Base-by-base conservation (phyloP, 1,139 yeast species). In the Tardiomyces blankii region DNA sequence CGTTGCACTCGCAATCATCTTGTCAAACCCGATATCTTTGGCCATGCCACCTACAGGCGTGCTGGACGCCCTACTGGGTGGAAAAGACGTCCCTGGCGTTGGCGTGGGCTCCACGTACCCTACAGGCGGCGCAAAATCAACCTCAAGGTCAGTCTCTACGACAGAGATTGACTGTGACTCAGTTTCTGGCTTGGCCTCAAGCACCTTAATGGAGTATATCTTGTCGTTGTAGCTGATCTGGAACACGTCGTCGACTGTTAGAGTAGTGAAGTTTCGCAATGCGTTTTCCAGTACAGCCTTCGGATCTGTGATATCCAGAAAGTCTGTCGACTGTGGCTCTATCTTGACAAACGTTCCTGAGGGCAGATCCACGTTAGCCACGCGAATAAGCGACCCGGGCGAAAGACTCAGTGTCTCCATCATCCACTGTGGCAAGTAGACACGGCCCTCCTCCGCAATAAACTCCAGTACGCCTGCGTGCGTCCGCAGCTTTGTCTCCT, bases 71-170 rank as follows among this genome's bases (percentile, higher is more conserved):
- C 45, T 41, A 9, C 49, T 49, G 7, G 50, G 54, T 35, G 39
- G 50, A 23, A 35, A 49, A 27, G 51, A 39, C 7, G 54, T 76
- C 0, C 70, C 54, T 9, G 55, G 48, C 12, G 51, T 38, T 28
- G 54, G 48, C 2, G 54, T 46, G 1, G 95, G 95, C 60, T 91
- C 98, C 27, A 86, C 96, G 59, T 93, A 93, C 0, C 99, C 99
- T 4, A 91, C 96, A 0, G 98, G 99, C 3, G 98, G 95, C 2
- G 97, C 98, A 69, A 93, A 93, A 61, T 93, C 99, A 0, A 96
- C 95, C 51, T 86, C 95, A 53, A 93, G 73, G 68, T 93, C 98
- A 0, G 98, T 93, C 61, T 93, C 99, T 30, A 93, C 88, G 18
- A 91, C 96, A 70, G 97, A 91, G 18, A 91, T 81, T 50, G 95